Evolutionary conservation across 495 filamentous ascomycete species (phyloP).

Genomic region (Neurospora sp.): DNA sequence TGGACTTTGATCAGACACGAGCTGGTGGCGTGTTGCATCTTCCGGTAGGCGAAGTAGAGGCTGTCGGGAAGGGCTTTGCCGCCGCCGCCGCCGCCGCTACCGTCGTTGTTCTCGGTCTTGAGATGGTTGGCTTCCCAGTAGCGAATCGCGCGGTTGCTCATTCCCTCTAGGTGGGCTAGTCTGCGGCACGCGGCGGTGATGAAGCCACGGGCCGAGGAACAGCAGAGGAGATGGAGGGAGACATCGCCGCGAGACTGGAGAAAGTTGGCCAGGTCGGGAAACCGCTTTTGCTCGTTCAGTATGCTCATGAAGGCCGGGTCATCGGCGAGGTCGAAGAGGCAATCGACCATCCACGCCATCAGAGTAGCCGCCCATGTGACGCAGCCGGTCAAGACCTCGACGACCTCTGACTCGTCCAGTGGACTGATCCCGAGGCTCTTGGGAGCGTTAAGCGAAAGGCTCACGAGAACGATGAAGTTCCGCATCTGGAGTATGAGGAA

Average conservation of each 20-base stretch:
- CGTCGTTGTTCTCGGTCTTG: slow-evolving; percentile 11
- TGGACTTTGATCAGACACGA: slow-evolving; percentile 33
- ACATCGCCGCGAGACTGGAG: slow-evolving; percentile 39
- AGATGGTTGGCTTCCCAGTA: slow-evolving; percentile 26
- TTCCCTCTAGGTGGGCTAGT: slow-evolving; percentile 38
- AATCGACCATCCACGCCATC: slow-evolving; percentile 58
- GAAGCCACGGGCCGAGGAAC: slow-evolving; percentile 63
- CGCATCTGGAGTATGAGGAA: slow-evolving; percentile 63
- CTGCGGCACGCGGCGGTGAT: slow-evolving; percentile 58
- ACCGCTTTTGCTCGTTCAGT: slow-evolving; percentile 32
- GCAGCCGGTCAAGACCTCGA: slow-evolving; percentile 45
- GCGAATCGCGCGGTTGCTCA: slow-evolving; percentile 24
- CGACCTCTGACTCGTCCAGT: slow-evolving; percentile 54
- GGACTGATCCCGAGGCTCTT: slow-evolving; percentile 37
- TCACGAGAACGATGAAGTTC: slow-evolving; percentile 57
- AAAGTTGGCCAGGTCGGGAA: slow-evolving; percentile 36
- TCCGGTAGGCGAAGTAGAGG: slow-evolving; percentile 37
- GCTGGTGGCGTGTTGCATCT: slow-evolving; percentile 32
- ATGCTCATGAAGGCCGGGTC: slow-evolving; percentile 39
- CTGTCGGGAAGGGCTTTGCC: slow-evolving; percentile 15
- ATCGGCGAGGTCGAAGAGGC: slow-evolving; percentile 51
- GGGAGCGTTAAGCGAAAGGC: slow-evolving; percentile 43
- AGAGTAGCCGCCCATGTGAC: slow-evolving; percentile 60
- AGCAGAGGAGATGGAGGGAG: slow-evolving; percentile 58
- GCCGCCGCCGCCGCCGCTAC: slow-evolving; percentile 13